phyloP scores from a whole-genome alignment of 2,329 filamentous ascomycete genomes.

The Aspergillus hiratsukae region DNA sequence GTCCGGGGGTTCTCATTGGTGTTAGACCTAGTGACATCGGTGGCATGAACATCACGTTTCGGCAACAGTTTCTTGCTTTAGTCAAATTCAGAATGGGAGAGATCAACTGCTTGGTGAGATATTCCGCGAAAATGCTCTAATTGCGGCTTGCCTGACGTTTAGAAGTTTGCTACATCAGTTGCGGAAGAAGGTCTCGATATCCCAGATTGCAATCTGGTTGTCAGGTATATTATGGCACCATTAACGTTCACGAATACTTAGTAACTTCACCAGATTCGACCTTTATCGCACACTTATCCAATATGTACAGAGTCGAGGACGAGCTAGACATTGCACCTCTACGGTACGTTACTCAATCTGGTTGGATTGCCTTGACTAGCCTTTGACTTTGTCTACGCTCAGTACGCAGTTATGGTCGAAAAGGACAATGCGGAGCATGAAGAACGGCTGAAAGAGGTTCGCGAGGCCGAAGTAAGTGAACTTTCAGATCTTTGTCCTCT shows the following conservation, averaged over 20 bases:
- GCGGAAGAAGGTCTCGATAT: conserved; percentile 65
- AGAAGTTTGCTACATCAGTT: conserved; percentile 59
- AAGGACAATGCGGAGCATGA: conserved; percentile 61
- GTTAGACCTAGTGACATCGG: conserved; percentile 48
- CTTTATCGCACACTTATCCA: conserved; percentile 86
- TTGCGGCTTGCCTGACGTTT: conserved; percentile 4
- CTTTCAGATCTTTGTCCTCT: neutral
- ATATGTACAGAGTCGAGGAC: conserved; percentile 87
- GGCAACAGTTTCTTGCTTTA: conserved; percentile 69
- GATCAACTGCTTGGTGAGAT: conserved; percentile 50
- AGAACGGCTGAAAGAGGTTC: conserved; percentile 51
- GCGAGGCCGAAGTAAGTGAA: conserved; percentile 41
- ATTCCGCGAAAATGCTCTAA: neutral
- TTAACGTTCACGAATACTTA: neutral
- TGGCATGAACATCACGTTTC: conserved; percentile 63
- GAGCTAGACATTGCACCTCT: conserved; percentile 73
- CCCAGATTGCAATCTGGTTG: conserved; percentile 61
- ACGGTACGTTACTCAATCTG: conserved; percentile 35
- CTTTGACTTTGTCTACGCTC: neutral
- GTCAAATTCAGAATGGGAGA: conserved; percentile 58
- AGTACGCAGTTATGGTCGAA: conserved; percentile 81
- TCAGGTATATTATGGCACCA: conserved; percentile 35
- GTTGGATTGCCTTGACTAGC: neutral
- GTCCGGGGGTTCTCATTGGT: conserved; percentile 62
- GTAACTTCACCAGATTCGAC: conserved; percentile 63